Evolutionary conservation across 2,329 filamentous ascomycete species (phyloP), one percentile per base, ranked within the genome.

Genomic region (Allantophomopsis cytisporea): DNA sequence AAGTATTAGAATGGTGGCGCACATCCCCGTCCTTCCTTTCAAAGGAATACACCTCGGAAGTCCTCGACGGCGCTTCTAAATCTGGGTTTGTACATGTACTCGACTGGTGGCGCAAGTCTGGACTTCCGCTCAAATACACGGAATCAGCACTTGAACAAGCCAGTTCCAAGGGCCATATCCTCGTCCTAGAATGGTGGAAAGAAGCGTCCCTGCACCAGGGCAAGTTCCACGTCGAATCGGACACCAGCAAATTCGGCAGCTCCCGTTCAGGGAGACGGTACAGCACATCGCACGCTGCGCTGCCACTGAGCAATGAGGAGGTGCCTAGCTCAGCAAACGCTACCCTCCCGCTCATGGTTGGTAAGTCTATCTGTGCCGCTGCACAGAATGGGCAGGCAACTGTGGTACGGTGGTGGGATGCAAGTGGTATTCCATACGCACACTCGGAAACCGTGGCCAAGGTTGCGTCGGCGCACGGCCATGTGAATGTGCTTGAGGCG

Each of bases 171-270:
- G 87, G 88, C 7, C 83, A 91, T 47, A 68, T 94, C n/a, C 65
- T 76, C 6, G 86, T 95, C 1, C 70, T 96, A 1, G 81, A 93
- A 50, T 96, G 89, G 89, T 96, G 89, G 89, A 83, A 84, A 49
- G 72, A 80, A 43, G 77, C 80, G 0, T 73, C 72, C 11, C 61
- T 66, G 12, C 69, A 72, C 39, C 69, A 79, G 51, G 69, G 79
- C 34, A 60, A 60, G 1, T 61, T 63, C 40, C 56, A 61, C 5
- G 63, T 76, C 37, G 62, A 69, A 5, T 45, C 45, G 13, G 50
- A 56, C n/a, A 42, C 38, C 38, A 44, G 49, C 37, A 21, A 8
- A 10, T 13, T 12, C 36, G 36, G 13, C 4, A n/a, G n/a, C 28
- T 16, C 14, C 8, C 42, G 47, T 23, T 45, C 42, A 8, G 41